Percentiles rank a stretch among this genome's conserved stretches.
These are phyloP conservation scores for Abrus precatorius DNA, from an alignment of 306 rosid species.

Conservation along the genomic window DNA sequence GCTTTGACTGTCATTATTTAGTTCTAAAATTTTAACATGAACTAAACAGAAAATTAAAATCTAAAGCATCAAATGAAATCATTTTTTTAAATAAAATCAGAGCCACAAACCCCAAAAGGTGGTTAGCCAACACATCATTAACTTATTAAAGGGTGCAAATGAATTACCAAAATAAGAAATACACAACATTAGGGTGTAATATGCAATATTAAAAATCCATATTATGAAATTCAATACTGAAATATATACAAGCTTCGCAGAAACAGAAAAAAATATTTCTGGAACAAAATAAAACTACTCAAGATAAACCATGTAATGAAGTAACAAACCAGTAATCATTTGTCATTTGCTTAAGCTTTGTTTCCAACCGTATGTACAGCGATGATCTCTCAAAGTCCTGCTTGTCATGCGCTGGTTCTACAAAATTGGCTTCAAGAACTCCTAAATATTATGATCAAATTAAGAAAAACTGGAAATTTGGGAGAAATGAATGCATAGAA, in stretches of 20 bases:
- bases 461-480: slow-evolving; percentile 37
- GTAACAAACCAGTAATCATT: slow-evolving; percentile 82
- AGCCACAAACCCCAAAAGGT: neutral
- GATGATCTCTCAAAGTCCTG: slow-evolving; percentile 96
- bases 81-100: neutral
- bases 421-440: slow-evolving; percentile 91
- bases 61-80: slow-evolving; percentile 11
- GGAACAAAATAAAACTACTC: neutral
- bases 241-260: slow-evolving; percentile 3
- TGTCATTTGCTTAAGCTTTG: slow-evolving; percentile 82
- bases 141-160: slow-evolving; percentile 2
- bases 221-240: slow-evolving; percentile 18
- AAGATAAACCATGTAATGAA: slow-evolving; percentile 31
- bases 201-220: neutral
- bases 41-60: slow-evolving; percentile 6
- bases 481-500: slow-evolving; percentile 28
- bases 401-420: slow-evolving; percentile 98
- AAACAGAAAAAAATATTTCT: slow-evolving; percentile 7
- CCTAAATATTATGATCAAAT: slow-evolving; percentile 60
- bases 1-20: neutral
- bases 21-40: slow-evolving; percentile 8
- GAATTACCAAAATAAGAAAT: slow-evolving; percentile 33
- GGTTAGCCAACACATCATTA: slow-evolving; percentile 2
- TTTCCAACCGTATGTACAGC: slow-evolving; percentile 74
- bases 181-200: slow-evolving; percentile 31